A percentile compares a stretch with the other conserved stretches of the same genome.
These are phyloP conservation scores for Lecanicillium sp. DNA, from an alignment of 2,329 filamentous ascomycete species.

Conservation along the genomic window DNA sequence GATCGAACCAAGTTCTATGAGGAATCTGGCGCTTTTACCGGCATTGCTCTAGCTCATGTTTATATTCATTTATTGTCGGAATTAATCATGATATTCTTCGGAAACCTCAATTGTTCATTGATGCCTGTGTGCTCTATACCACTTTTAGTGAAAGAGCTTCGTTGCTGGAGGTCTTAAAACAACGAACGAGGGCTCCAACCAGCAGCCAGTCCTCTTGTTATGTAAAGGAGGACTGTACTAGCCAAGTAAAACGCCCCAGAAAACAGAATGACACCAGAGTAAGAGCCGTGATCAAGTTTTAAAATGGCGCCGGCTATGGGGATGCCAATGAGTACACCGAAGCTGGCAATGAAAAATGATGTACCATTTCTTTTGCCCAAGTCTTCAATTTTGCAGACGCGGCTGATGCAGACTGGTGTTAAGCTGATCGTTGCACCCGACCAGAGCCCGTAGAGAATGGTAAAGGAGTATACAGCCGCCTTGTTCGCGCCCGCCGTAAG, in stretches of 20 bases:
- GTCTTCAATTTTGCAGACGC: constrained; percentile 60
- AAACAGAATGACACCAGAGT: constrained; percentile 47
- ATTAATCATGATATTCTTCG: no score
- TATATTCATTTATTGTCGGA: no score
- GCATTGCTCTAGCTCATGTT: no score
- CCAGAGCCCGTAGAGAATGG: constrained; percentile 61
- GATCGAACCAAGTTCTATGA: no score
- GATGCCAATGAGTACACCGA: constrained; percentile 48
- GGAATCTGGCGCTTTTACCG: no score
- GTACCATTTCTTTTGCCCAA: constrained; percentile 66
- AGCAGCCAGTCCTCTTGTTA: constrained; percentile 14
- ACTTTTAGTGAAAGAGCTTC: no score
- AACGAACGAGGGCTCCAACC: no score
- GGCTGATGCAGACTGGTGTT: constrained; percentile 64
- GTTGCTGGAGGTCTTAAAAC: no score
- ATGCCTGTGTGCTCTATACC: no score
- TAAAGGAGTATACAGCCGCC: constrained; percentile 50
- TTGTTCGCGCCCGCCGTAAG: constrained; percentile 39
- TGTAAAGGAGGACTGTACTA: constrained; percentile 23
- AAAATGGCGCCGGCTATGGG: constrained; percentile 51
- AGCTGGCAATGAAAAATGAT: constrained; percentile 59
- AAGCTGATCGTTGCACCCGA: constrained; percentile 63
- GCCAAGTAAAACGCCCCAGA: constrained; percentile 39
- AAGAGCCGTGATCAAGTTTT: constrained; percentile 34
- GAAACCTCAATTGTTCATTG: no score